Percentiles rank a stretch among this genome's conserved stretches.
Evolutionary conservation across 1,284 basidiomycete species (phyloP).

Genomic region (Trichosporon sp.): DNA sequence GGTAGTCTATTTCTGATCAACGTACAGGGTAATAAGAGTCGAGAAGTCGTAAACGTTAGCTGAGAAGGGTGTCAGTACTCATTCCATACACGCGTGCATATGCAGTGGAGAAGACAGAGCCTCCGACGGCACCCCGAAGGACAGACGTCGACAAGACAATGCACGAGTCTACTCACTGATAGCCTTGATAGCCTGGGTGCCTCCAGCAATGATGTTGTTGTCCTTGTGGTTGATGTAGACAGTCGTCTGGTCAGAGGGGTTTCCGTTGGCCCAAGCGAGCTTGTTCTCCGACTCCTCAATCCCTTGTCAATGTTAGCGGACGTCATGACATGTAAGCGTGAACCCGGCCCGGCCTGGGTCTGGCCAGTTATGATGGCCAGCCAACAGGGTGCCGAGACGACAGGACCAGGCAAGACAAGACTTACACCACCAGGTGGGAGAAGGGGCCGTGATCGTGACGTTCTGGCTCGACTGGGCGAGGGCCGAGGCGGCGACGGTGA

Average conservation of each 20-base stretch:
- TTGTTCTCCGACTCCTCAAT: background rate
- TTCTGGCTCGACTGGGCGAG: background rate
- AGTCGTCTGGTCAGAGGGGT: background rate
- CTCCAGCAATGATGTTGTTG: background rate
- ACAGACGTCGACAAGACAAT: no score
- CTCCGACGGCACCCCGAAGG: no score
- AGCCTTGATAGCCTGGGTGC: background rate
- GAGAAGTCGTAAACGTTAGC: constrained; percentile 1
- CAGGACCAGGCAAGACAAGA: no score
- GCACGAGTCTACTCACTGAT: background rate
- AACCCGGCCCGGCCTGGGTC: no score
- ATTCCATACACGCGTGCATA: no score
- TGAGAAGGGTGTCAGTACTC: background rate
- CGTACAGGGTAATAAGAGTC: background rate
- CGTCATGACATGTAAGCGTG: no score
- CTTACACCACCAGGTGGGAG: background rate
- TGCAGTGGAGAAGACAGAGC: no score
- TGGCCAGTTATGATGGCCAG: no score
- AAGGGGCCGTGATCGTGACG: background rate
- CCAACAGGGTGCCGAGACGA: no score
- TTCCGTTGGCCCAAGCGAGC: background rate
- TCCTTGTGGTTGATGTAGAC: constrained; percentile 3
- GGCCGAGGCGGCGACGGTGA: constrained; percentile 1
- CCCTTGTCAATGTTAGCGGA: no score
- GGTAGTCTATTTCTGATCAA: no score